Conservation (phyloP, 2,329 filamentous ascomycete genomes). For the Botrytis deweyae region DNA sequence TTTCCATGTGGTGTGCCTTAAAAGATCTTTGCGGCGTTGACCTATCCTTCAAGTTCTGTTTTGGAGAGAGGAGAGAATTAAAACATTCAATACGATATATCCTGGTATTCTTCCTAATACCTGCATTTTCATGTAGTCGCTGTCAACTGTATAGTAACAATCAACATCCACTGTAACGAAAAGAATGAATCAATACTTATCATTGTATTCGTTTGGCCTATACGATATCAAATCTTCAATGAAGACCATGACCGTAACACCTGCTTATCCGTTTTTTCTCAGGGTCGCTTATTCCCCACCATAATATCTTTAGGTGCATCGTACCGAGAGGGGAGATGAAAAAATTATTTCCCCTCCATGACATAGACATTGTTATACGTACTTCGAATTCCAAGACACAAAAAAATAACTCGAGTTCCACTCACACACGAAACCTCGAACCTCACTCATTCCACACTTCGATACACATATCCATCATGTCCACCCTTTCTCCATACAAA, state of each 20-base stretch:
- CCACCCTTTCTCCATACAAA: conserved; percentile 62
- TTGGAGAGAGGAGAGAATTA: background rate
- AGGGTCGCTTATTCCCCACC: conserved; percentile 6
- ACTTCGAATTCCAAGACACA: background rate
- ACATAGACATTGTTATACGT: background rate
- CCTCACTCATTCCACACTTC: background rate
- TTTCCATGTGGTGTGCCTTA: background rate
- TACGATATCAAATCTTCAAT: background rate
- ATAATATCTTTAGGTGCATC: conserved; percentile 7
- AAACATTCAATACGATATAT: background rate
- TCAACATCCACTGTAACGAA: background rate
- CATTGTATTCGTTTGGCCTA: background rate
- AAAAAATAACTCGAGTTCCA: background rate
- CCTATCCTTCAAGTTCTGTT: background rate
- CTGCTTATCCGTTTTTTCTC: background rate
- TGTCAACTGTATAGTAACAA: background rate
- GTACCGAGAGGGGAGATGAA: background rate
- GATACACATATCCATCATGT: conserved; percentile 24
- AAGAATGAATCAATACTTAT: background rate
- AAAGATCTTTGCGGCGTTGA: background rate
- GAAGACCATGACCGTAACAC: background rate
- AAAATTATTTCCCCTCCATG: conserved; percentile 18
- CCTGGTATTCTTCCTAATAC: background rate
- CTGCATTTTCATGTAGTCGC: background rate
- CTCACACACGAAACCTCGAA: background rate